These are phyloP conservation scores for Amylocarpus encephaloides DNA, from an alignment of 2,329 filamentous ascomycete genomes.

Conservation along the genomic window DNA sequence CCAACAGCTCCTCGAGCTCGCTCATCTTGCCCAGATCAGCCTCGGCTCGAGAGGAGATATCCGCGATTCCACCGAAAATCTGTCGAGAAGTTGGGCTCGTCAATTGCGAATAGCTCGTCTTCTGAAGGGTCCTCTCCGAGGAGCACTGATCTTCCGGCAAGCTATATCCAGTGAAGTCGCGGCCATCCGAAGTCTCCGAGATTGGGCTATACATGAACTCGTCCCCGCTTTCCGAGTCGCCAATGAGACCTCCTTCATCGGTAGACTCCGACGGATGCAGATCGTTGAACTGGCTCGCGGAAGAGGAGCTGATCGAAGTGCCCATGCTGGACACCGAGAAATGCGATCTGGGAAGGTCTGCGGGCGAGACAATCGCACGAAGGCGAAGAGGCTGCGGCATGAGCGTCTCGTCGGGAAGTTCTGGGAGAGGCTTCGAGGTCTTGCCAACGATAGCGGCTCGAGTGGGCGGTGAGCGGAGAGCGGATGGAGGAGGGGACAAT, in stretches of 20 bases:
- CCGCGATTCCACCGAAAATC: slow-evolving; percentile 18
- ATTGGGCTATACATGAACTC: slow-evolving; percentile 21
- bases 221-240: slow-evolving; percentile 22
- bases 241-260: slow-evolving; percentile 22
- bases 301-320: slow-evolving; percentile 22
- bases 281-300: slow-evolving; percentile 22
- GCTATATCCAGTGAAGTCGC: slow-evolving; percentile 21
- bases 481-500: slow-evolving; percentile 26
- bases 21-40: slow-evolving; percentile 21
- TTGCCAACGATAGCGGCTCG: slow-evolving; percentile 6
- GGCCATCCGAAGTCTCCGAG: slow-evolving; percentile 7
- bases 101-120: slow-evolving; percentile 8
- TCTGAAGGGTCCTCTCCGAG: slow-evolving; percentile 17
- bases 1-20: slow-evolving; percentile 42
- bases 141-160: slow-evolving; percentile 19
- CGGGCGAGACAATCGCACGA: slow-evolving; percentile 11
- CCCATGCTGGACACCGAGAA: slow-evolving; percentile 29
- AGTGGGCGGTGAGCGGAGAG: slow-evolving; percentile 9
- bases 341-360: slow-evolving; percentile 25
- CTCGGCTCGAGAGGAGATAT: slow-evolving; percentile 17
- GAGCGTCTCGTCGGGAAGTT: slow-evolving; percentile 20
- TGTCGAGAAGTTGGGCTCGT: slow-evolving; percentile 6
- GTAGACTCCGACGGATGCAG: slow-evolving; percentile 19
- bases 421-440: slow-evolving; percentile 26
- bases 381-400: slow-evolving; percentile 18